Percentiles rank a stretch among this genome's conserved stretches.
phyloP scores from a whole-genome alignment of 345 rosid genomes.

The Salix arbutifolia region DNA sequence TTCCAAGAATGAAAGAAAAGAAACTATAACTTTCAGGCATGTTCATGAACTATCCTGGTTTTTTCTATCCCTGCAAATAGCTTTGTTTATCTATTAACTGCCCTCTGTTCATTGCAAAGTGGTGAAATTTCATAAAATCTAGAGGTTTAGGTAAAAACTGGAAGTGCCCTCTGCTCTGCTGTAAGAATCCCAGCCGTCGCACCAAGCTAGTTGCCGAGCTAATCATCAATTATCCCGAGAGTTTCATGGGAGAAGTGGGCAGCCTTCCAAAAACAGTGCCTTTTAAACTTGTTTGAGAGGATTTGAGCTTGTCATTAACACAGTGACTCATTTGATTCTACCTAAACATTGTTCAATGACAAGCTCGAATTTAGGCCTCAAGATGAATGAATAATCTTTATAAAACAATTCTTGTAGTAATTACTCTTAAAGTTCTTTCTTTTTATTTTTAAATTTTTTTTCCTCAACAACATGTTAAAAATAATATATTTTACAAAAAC shows the following conservation, averaged over 20 bases:
- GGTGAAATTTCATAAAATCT: no score
- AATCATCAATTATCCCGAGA: neutral
- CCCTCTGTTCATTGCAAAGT: neutral
- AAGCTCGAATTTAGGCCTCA: no score
- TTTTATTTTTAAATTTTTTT: no score
- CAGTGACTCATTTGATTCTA: no score
- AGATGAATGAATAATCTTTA: no score
- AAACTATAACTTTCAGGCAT: neutral
- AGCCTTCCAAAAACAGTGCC: neutral
- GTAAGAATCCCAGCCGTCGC: neutral
- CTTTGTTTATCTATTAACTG: neutral
- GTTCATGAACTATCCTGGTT: neutral
- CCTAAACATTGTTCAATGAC: no score
- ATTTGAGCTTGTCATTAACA: no score
- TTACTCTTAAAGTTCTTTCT: no score
- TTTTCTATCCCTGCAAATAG: neutral
- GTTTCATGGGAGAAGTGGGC: neutral
- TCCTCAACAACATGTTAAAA: accelerated
- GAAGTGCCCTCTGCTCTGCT: neutral
- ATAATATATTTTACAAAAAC: no score
- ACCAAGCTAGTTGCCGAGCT: neutral
- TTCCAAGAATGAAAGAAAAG: neutral
- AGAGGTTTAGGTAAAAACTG: neutral
- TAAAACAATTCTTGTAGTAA: no score
- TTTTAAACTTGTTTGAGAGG: no score